Conservation (phyloP, 2,329 filamentous ascomycete species). For the Alternaria arborescens region DNA sequence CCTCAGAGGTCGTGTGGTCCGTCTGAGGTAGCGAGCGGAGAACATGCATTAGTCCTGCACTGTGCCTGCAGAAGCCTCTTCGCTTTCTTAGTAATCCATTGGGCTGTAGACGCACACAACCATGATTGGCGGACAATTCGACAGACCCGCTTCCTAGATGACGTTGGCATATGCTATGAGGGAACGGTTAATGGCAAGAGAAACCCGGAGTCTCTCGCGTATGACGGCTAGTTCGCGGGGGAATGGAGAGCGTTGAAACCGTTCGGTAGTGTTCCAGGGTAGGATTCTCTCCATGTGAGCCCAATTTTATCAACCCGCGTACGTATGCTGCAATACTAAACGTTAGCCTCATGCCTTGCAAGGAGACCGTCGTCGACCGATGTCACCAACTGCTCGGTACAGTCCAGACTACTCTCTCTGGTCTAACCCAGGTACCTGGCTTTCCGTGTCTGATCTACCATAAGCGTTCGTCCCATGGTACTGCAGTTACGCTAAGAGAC, state of each 20-base stretch:
- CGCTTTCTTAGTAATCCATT: conserved; percentile 1
- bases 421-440: conserved; percentile 13
- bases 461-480: background rate
- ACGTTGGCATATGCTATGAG: background rate
- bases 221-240: background rate
- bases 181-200: background rate
- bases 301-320: background rate
- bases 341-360: conserved; percentile 1
- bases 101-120: background rate
- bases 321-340: background rate
- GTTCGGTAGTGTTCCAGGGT: background rate
- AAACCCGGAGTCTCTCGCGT: background rate
- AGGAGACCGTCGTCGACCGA: background rate
- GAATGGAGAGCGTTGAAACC: background rate
- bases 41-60: conserved; percentile 8
- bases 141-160: background rate
- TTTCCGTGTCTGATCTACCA: conserved; percentile 4
- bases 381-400: conserved; percentile 9
- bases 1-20: conserved; percentile 5
- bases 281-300: background rate
- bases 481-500: conserved; percentile 1
- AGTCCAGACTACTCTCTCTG: background rate
- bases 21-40: conserved; percentile 9
- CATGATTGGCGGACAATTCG: conserved; percentile 4
- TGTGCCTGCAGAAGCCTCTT: conserved; percentile 5